A percentile compares a stretch with the other conserved stretches of the same genome.
Evolutionary conservation across 495 filamentous ascomycete genomes (phyloP).

Genomic region (Tuber melanosporum): DNA sequence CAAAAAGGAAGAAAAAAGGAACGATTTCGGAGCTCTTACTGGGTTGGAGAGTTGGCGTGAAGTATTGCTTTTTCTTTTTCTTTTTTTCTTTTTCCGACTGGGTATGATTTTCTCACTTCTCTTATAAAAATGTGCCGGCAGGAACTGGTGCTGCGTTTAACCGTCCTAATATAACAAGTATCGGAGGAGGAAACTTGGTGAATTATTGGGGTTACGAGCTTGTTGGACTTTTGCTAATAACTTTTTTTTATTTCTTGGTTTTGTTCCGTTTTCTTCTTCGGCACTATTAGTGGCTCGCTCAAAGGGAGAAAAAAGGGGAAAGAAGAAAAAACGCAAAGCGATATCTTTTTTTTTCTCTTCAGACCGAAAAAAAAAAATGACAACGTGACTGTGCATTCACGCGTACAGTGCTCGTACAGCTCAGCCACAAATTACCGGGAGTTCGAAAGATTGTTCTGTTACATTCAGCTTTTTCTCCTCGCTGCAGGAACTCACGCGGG

Average conservation of each 20-base stretch:
- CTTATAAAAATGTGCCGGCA: slow-evolving; percentile 30
- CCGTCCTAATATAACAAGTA: slow-evolving; percentile 32
- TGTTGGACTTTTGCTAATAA: slow-evolving; percentile 4
- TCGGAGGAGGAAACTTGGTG: slow-evolving; percentile 2
- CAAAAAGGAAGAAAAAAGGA: not conserved
- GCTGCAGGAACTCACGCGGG: slow-evolving; percentile 23
- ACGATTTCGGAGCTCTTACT: slow-evolving; percentile 2
- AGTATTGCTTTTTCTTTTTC: slow-evolving; percentile 17
- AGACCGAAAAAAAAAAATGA: not conserved
- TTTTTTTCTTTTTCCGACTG: slow-evolving; percentile 5
- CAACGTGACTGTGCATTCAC: slow-evolving; percentile 21
- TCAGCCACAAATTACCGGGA: slow-evolving; percentile 34
- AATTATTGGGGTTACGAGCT: not conserved
- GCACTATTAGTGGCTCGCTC: not conserved
- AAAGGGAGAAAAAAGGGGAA: not conserved
- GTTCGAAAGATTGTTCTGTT: slow-evolving; percentile 24
- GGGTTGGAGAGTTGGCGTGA: slow-evolving; percentile 11
- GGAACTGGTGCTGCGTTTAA: slow-evolving; percentile 33
- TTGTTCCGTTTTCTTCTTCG: not conserved
- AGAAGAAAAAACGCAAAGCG: not conserved
- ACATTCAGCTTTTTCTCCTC: slow-evolving; percentile 20
- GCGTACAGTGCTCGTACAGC: not conserved
- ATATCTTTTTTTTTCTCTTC: not conserved
- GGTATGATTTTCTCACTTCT: slow-evolving; percentile 11
- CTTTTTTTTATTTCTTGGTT: not conserved